phyloP scores from a whole-genome alignment of 2,329 filamentous ascomycete genomes.

The Chalara sp. region DNA sequence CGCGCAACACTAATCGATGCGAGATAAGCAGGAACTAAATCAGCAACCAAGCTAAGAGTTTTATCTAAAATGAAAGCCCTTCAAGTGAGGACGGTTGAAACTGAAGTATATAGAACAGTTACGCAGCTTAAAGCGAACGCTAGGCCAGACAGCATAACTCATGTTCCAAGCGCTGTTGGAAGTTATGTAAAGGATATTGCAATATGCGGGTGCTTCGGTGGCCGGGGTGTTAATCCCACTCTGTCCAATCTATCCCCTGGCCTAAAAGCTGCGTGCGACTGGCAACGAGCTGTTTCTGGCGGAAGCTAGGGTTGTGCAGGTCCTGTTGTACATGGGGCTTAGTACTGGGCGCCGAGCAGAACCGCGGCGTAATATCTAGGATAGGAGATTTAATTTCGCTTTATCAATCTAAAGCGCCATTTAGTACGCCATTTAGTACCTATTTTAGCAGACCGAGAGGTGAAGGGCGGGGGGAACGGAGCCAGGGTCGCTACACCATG shows the following conservation, averaged over 20 bases:
- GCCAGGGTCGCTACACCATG: too few species aligned
- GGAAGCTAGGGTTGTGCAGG: neutral
- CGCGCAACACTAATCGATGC: neutral
- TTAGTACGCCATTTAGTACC: too few species aligned
- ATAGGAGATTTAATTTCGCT: neutral
- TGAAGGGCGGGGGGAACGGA: too few species aligned
- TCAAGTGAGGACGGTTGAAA: neutral
- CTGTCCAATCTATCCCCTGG: neutral
- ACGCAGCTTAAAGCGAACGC: neutral
- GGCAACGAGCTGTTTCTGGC: neutral
- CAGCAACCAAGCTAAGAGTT: neutral
- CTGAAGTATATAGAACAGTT: neutral
- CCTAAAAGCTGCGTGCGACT: neutral
- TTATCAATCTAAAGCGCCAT: neutral
- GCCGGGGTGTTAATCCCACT: neutral
- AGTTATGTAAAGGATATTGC: neutral
- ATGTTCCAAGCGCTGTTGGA: neutral
- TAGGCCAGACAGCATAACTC: neutral
- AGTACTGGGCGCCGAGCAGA: neutral
- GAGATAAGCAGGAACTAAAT: neutral
- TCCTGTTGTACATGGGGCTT: neutral
- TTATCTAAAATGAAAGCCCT: neutral
- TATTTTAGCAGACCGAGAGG: too few species aligned
- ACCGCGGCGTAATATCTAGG: neutral
- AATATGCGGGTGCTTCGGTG: neutral